A percentile compares a stretch with the other conserved stretches of the same genome.
Evolutionary conservation across 441 rosid genomes (phyloP).

Genomic region (Omphalea diandra): DNA sequence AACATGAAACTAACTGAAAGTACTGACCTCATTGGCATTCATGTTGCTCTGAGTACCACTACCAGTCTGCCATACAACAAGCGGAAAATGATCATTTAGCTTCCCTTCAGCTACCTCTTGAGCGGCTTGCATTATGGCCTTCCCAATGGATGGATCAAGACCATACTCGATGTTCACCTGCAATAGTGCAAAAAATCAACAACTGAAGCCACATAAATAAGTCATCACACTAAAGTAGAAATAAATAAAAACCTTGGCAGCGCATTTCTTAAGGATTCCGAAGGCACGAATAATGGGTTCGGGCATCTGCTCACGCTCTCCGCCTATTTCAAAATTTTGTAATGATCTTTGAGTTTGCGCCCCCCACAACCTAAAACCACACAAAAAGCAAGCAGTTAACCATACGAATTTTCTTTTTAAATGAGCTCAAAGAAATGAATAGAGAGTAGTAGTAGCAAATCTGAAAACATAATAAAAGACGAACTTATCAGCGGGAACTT

Average conservation of each 20-base stretch:
- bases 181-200: constrained; percentile 10
- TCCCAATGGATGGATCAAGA: constrained; percentile 79
- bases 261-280: constrained; percentile 86
- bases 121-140: constrained; percentile 91
- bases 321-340: constrained; percentile 93
- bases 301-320: constrained; percentile 89
- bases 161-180: constrained; percentile 94
- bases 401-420: not conserved
- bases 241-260: constrained; percentile 63
- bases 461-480: constrained; percentile 20
- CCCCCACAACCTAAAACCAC: constrained; percentile 73
- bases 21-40: constrained; percentile 92
- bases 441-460: not conserved
- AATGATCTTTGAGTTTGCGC: constrained; percentile 95
- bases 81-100: constrained; percentile 84
- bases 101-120: constrained; percentile 94
- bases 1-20: not conserved
- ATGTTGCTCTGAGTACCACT: constrained; percentile 99
- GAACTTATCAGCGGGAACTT: constrained; percentile 81
- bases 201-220: not conserved
- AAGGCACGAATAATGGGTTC: constrained; percentile 92
- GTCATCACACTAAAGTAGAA: not conserved
- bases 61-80: constrained; percentile 98
- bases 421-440: not conserved
- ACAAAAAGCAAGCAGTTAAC: not conserved